Conservation (phyloP, 2,329 filamentous ascomycete genomes). For the Fusarium scirpi region DNA sequence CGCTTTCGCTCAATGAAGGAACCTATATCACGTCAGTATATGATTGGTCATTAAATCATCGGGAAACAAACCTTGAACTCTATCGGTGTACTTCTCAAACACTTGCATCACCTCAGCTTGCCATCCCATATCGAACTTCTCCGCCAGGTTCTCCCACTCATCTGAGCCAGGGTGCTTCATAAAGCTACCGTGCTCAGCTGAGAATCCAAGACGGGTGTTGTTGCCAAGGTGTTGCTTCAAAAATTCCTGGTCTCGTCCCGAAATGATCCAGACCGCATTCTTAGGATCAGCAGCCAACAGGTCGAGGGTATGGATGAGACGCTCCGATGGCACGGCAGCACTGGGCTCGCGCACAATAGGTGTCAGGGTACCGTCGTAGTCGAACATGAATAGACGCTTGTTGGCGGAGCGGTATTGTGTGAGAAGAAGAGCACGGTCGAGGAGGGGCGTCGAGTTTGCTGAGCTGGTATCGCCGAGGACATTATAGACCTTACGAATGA, state of each 20-base stretch:
- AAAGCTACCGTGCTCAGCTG: conserved; percentile 96
- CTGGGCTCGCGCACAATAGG: conserved; percentile 94
- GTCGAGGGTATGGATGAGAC: conserved; percentile 83
- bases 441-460: conserved; percentile 80
- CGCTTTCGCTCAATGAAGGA: conserved; percentile 96
- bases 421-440: conserved; percentile 80
- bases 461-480: conserved; percentile 83
- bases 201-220: conserved; percentile 89
- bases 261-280: conserved; percentile 99
- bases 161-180: conserved; percentile 82
- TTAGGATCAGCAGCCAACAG: conserved; percentile 80
- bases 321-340: conserved; percentile 87
- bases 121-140: conserved; percentile 91
- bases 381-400: conserved; percentile 95
- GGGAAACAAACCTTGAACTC: conserved; percentile 75
- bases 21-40: conserved; percentile 60
- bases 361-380: conserved; percentile 97
- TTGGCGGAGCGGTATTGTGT: conserved; percentile 78
- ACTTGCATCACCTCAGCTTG: conserved; percentile 84
- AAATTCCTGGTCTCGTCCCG: conserved; percentile 92
- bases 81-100: conserved; percentile 90
- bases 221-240: conserved; percentile 92
- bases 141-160: conserved; percentile 90
- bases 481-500: conserved; percentile 81
- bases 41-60: too few relatives aligned